These are phyloP conservation scores for Penicillium sp. DNA, from an alignment of 2,329 filamentous ascomycete genomes.

Conservation along the genomic window DNA sequence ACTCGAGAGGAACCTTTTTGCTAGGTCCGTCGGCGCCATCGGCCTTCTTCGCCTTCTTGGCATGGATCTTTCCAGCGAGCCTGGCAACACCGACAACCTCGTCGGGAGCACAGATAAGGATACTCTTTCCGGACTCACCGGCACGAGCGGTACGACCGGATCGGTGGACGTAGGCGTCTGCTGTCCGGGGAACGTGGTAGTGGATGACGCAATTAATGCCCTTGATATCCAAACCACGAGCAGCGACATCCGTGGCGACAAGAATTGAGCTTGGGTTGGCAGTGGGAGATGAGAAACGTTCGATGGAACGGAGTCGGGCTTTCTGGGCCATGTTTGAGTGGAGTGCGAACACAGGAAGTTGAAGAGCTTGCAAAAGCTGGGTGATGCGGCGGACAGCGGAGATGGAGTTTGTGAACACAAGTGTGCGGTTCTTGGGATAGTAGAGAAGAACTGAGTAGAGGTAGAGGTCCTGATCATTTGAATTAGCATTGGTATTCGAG, in stretches of 20 bases:
- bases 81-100: constrained; percentile 83
- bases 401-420: constrained; percentile 96
- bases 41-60: constrained; percentile 50
- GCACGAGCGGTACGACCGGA: constrained; percentile 92
- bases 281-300: constrained; percentile 72
- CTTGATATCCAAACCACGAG: constrained; percentile 89
- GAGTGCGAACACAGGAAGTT: constrained; percentile 71
- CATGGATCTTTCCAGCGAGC: constrained; percentile 85
- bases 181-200: constrained; percentile 89
- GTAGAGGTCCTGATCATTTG: constrained; percentile 69
- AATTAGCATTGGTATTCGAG: not conserved
- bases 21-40: constrained; percentile 43
- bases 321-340: constrained; percentile 97
- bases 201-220: constrained; percentile 87
- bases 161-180: constrained; percentile 92
- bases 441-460: constrained; percentile 85
- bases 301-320: constrained; percentile 85
- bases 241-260: constrained; percentile 92
- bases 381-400: constrained; percentile 83
- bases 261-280: constrained; percentile 65
- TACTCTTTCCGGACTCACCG: constrained; percentile 71
- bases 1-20: constrained; percentile 65
- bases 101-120: constrained; percentile 86
- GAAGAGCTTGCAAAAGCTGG: constrained; percentile 79
- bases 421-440: constrained; percentile 74